Evolutionary conservation across 1,139 yeast species (phyloP), one percentile per base, ranked within the genome.

Genomic region (Kurtzmaniella quercitrusa): DNA sequence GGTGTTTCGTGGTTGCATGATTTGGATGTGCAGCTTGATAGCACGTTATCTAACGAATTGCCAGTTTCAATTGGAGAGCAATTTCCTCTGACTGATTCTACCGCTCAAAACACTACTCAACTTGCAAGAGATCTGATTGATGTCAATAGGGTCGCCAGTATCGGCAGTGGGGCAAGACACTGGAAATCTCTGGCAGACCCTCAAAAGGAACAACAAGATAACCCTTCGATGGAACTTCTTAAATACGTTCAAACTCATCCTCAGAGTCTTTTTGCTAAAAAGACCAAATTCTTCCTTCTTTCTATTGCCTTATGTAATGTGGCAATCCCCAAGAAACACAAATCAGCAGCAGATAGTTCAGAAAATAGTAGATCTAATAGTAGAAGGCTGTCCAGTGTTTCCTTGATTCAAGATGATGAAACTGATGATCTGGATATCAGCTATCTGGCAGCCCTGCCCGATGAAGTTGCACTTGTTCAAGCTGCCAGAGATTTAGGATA

Each of bases 401-500:
- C 48, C 33, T 39, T 39, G 53, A 57, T 36, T 50, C 52, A 47
- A 16, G 49, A 52, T 9, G 50, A 47, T 11, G 49, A 40, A 12
- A 34, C 23, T 6, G 69, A 63, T 10, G 84, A 77, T 41, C 77
- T 69, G 19, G 68, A 68, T 38, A 76, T 90, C 17, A 80, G 78
- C 40, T 94, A 91, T 55, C 97, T 90, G 59, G 89, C 98, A 0
- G 82, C 98, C 0, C 91, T 98, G 0, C 98, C 98, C 0, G 98
- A 93, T 66, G 99, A 93, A 60, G 65, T 91, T 43, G 98, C 99
- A 0, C 70, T 93, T 37, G 93, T 93, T 2, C 81, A 85, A 46
- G 98, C 98, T 1, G 98, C 98, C 0, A 74, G 96, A 51, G 98
- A 93, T 59, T 73, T 93, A 70, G 98, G 98, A 0, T 94, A 73